Base-by-base conservation (phyloP, 805 yeast species). In the Saccharomycopsis amapae region DNA sequence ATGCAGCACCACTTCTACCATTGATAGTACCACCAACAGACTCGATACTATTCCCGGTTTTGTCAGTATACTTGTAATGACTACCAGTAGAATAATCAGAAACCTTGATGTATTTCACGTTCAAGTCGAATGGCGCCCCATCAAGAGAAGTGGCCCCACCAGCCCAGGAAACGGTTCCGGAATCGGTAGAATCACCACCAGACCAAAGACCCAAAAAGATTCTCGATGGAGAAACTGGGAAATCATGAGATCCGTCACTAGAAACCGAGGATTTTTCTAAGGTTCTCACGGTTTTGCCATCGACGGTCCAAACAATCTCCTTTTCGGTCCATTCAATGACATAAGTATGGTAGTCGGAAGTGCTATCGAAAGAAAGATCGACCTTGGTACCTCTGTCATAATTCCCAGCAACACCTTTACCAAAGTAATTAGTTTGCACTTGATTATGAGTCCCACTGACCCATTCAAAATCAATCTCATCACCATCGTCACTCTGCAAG, bases 401-500 rank as follows among this genome's bases (percentile, higher is more conserved):
- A 3, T 89, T 77, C 6, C 81, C 63, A 2, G 85, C 78, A 58
- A 81, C 67, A 49, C 96, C 96, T 61, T 88, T 84, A 34, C 87
- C 77, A 67, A 86, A 88, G 62, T 65, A 89, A 60, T 84, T 84
- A 24, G 89, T 71, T 64, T 85, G 93, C 55, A 84, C 78, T 59
- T 85, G 80, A 31, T 75, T 70, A 19, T 70, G 68, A 59, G 85
- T 94, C 40, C 84, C 78, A 18, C 96, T 96, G 38, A 85, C 69
- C 80, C 93, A 83, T 62, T 89, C 96, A 41, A 85, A 60, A 64
- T 89, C 97, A 40, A 89, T 78, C 65, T 89, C 97, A 64, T 89
- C 97, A 51, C 83, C 69, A 57, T 83, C 95, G 61, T 89, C 96
- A 56, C 76, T 56, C 56, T 79, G 84, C 32, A 82, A 68, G 45